Evolutionary conservation across 2,329 filamentous ascomycete genomes (phyloP).

Genomic region (Lecanicillium sp.): DNA sequence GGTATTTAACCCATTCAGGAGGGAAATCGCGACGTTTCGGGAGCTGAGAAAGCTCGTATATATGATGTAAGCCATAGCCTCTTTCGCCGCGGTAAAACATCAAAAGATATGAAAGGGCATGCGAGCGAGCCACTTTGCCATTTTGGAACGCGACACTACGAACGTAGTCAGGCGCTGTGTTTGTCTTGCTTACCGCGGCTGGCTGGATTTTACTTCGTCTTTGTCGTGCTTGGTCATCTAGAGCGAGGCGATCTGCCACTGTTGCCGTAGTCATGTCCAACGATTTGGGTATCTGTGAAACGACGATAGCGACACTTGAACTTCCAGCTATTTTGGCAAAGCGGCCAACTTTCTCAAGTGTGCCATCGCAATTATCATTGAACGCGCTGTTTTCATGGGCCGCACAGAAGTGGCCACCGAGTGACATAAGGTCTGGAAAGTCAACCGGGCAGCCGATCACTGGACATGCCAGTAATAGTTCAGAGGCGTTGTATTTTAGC

Average conservation of each 20-base stretch:
- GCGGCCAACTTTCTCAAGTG: constrained; percentile 16
- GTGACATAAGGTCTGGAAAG: constrained; percentile 7
- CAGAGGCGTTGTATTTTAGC: background rate
- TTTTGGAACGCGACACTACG: too few species aligned
- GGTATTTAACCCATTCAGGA: constrained; percentile 15
- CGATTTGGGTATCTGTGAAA: constrained; percentile 14
- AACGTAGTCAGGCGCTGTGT: too few species aligned
- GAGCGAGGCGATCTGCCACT: too few species aligned
- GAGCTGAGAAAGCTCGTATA: constrained; percentile 13
- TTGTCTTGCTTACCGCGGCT: too few species aligned
- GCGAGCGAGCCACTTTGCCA: too few species aligned
- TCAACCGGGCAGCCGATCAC: constrained; percentile 17
- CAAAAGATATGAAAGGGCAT: too few species aligned
- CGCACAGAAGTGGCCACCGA: constrained; percentile 11
- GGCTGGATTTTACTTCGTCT: too few species aligned
- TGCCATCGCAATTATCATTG: constrained; percentile 27
- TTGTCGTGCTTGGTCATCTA: too few species aligned
- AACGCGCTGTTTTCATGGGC: constrained; percentile 13
- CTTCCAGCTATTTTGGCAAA: constrained; percentile 4
- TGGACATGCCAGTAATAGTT: constrained; percentile 21
- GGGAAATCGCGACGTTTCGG: constrained; percentile 19
- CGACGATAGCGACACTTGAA: constrained; percentile 13
- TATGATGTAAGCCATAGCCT: background rate
- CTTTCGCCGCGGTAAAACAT: too few species aligned
- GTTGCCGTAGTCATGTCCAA: too few species aligned